These are phyloP conservation scores for Prinsepia uniflora DNA, from an alignment of 306 rosid species.

Conservation along the genomic window DNA sequence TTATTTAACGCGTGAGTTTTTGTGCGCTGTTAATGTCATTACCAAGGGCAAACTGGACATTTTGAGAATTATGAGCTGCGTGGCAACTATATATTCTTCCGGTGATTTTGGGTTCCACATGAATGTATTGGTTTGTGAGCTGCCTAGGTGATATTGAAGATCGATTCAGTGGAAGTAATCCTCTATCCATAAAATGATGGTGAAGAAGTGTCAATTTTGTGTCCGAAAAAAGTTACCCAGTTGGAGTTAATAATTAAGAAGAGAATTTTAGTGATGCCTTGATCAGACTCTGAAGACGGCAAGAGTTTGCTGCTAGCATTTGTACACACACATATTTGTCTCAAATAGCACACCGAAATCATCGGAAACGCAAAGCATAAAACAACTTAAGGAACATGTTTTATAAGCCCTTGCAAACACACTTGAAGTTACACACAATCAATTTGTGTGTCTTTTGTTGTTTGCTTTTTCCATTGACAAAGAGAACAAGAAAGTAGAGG, in stretches of 20 bases:
- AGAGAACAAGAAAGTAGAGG: not conserved
- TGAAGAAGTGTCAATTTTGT: not conserved
- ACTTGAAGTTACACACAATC: not conserved
- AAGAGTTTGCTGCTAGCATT: slow-evolving; percentile 17
- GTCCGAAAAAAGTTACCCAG: not conserved
- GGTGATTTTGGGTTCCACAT: no score
- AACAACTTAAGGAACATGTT: slow-evolving; percentile 28
- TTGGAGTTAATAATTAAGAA: not conserved
- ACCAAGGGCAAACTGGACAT: no score
- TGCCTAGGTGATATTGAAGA: not conserved
- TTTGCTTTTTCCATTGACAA: slow-evolving; percentile 2
- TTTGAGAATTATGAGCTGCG: no score
- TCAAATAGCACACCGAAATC: slow-evolving; percentile 23
- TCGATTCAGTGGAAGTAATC: not conserved
- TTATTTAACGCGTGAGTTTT: no score
- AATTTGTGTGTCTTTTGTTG: slow-evolving; percentile 17
- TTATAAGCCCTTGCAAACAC: slow-evolving; percentile 13
- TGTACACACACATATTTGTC: slow-evolving; percentile 38
- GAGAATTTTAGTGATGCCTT: not conserved
- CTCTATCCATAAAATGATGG: not conserved
- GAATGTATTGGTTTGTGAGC: not conserved
- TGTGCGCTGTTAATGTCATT: no score
- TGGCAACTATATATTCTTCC: no score
- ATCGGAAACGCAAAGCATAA: slow-evolving; percentile 40
- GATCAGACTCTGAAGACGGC: slow-evolving; percentile 15